Evolutionary conservation across 495 filamentous ascomycete genomes (phyloP).

Genomic region (Friedmanniomyces simplex): DNA sequence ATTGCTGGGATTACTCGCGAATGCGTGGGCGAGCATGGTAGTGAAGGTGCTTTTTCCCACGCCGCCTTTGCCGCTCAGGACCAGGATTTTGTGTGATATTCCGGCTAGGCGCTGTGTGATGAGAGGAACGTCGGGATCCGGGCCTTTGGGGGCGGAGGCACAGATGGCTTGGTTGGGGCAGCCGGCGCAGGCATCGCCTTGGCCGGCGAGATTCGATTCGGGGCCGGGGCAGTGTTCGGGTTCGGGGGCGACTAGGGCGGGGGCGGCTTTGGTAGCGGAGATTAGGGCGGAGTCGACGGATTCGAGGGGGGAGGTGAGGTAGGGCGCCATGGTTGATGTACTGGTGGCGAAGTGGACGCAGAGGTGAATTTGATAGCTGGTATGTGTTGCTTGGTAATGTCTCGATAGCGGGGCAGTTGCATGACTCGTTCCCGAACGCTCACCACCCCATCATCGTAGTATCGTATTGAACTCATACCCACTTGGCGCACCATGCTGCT

Average conservation of each 20-base stretch:
- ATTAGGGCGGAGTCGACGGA: slow-evolving; percentile 44
- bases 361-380: not conserved
- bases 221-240: slow-evolving; percentile 97
- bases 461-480: not conserved
- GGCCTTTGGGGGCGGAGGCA: slow-evolving; percentile 86
- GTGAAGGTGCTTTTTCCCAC: slow-evolving; percentile 94
- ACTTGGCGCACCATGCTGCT: no score
- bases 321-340: slow-evolving; percentile 50
- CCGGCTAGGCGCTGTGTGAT: slow-evolving; percentile 73
- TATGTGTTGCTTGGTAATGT: slow-evolving; percentile 6
- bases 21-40: slow-evolving; percentile 72
- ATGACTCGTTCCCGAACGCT: slow-evolving; percentile 6
- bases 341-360: not conserved
- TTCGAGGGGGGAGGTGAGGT: slow-evolving; percentile 55
- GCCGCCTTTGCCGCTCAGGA: slow-evolving; percentile 90
- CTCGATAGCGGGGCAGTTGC: not conserved
- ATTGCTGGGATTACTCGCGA: slow-evolving; percentile 62
- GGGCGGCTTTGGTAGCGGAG: slow-evolving; percentile 57
- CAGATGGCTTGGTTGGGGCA: slow-evolving; percentile 96
- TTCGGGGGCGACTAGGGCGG: slow-evolving; percentile 82
- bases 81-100: slow-evolving; percentile 81
- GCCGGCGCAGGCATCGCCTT: slow-evolving; percentile 78
- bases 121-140: slow-evolving; percentile 83
- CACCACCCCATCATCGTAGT: slow-evolving; percentile 1
- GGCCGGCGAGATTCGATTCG: slow-evolving; percentile 74